Evolutionary conservation across 2,329 filamentous ascomycete genomes (phyloP).

Genomic region (Neonectria coccinea): DNA sequence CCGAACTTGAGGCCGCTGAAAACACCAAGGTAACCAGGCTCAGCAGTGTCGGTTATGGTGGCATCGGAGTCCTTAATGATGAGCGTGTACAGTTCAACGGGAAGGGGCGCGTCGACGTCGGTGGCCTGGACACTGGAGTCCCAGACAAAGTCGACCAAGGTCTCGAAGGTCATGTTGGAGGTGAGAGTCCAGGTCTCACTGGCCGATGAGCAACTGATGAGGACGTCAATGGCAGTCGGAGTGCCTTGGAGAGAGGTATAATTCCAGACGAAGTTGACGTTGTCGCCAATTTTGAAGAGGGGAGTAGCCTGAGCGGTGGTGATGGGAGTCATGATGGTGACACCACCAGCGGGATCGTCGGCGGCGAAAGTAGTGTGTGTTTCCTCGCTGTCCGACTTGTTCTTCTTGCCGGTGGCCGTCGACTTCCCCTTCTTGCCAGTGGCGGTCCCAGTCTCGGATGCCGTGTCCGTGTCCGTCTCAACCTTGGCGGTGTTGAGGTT

Average conservation of each 20-base stretch:
- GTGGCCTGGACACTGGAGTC: slow-evolving; percentile 64
- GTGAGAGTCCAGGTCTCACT: slow-evolving; percentile 70
- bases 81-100: slow-evolving; percentile 69
- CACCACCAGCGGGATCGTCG: slow-evolving; percentile 61
- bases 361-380: slow-evolving; percentile 58
- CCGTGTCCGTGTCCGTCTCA: slow-evolving; percentile 28
- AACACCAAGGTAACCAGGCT: slow-evolving; percentile 67
- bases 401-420: slow-evolving; percentile 38
- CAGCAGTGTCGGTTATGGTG: slow-evolving; percentile 60
- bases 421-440: slow-evolving; percentile 43
- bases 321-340: slow-evolving; percentile 66
- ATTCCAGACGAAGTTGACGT: slow-evolving; percentile 73
- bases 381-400: slow-evolving; percentile 36
- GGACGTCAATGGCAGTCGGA: slow-evolving; percentile 70
- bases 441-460: slow-evolving; percentile 33
- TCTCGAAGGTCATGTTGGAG: slow-evolving; percentile 70
- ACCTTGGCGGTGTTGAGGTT: slow-evolving; percentile 38
- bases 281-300: slow-evolving; percentile 71
- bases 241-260: slow-evolving; percentile 70
- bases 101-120: slow-evolving; percentile 60
- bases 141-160: slow-evolving; percentile 66
- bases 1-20: slow-evolving; percentile 66
- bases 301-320: slow-evolving; percentile 57
- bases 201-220: slow-evolving; percentile 66
- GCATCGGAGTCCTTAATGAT: slow-evolving; percentile 71